A percentile compares a stretch with the other conserved stretches of the same genome.
These are phyloP conservation scores for Phytophthora nicotianae DNA, from an alignment of 352 stramenopile species.

Conservation along the genomic window DNA sequence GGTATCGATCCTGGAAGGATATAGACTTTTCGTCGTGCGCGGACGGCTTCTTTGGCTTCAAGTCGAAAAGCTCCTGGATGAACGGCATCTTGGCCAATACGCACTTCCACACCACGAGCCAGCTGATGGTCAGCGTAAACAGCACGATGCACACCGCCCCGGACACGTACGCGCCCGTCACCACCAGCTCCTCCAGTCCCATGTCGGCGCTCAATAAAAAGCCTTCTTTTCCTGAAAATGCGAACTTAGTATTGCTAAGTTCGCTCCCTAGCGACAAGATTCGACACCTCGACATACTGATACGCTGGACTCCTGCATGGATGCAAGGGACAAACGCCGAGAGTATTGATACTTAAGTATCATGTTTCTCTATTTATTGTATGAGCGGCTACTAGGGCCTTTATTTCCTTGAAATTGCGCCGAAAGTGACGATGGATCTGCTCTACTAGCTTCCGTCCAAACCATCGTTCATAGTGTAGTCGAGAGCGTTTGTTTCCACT, in stretches of 20 bases:
- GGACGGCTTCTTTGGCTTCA: constrained; percentile 65
- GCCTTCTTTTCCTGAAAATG: constrained; percentile 15
- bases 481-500: not conserved
- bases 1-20: constrained; percentile 78
- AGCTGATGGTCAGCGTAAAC: constrained; percentile 74
- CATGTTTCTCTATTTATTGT: constrained; percentile 37
- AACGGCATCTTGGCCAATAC: constrained; percentile 86
- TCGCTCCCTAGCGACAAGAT: constrained; percentile 6
- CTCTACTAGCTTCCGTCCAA: constrained; percentile 1
- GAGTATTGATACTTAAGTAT: constrained; percentile 28
- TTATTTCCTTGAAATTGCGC: not conserved
- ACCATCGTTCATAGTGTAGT: constrained; percentile 18
- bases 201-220: constrained; percentile 18
- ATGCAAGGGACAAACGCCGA: not conserved
- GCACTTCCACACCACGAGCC: constrained; percentile 87
- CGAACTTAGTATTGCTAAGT: constrained; percentile 34
- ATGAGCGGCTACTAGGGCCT: constrained; percentile 7
- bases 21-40: constrained; percentile 49
- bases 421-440: constrained; percentile 10
- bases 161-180: constrained; percentile 73
- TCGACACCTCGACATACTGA: not conserved
- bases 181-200: constrained; percentile 52
- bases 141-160: constrained; percentile 83
- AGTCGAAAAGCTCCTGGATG: constrained; percentile 83
- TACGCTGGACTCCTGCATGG: not conserved